These are phyloP conservation scores for Typha latifolia DNA, from an alignment of 176 grass and related monocot species.

Conservation along the genomic window DNA sequence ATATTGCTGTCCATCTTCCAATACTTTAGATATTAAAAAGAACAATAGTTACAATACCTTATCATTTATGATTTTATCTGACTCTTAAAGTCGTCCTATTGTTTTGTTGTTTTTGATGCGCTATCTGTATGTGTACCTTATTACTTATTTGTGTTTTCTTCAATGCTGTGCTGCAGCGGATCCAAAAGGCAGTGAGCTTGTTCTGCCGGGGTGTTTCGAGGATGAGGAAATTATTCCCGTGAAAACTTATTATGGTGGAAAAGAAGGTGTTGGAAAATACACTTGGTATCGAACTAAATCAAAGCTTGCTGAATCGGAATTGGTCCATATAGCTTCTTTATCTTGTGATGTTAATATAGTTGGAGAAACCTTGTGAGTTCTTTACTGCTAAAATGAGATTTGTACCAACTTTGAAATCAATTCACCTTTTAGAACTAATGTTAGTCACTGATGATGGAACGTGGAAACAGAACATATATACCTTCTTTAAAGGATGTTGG, in stretches of 20 bases:
- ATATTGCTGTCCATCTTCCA: no score
- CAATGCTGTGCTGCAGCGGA: constrained; percentile 39
- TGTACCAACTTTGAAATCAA: neutral
- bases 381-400: constrained; percentile 21
- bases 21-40: no score
- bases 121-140: neutral
- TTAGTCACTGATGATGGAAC: constrained; percentile 23
- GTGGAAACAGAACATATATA: constrained; percentile 57
- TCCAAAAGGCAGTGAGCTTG: constrained; percentile 59
- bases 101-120: neutral
- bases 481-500: constrained; percentile 69
- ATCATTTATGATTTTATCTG: no score
- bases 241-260: constrained; percentile 88
- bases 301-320: constrained; percentile 42
- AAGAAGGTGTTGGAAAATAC: constrained; percentile 72
- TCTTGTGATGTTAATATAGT: constrained; percentile 40
- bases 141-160: constrained; percentile 9
- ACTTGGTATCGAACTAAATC: constrained; percentile 68
- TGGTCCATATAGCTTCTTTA: constrained; percentile 31
- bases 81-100: neutral
- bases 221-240: constrained; percentile 73
- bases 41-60: no score
- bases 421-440: constrained; percentile 6
- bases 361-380: constrained; percentile 60
- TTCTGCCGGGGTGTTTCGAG: constrained; percentile 62